Base-by-base conservation (phyloP, 108 stramenopile species). In the Epipyxis sp. region DNA sequence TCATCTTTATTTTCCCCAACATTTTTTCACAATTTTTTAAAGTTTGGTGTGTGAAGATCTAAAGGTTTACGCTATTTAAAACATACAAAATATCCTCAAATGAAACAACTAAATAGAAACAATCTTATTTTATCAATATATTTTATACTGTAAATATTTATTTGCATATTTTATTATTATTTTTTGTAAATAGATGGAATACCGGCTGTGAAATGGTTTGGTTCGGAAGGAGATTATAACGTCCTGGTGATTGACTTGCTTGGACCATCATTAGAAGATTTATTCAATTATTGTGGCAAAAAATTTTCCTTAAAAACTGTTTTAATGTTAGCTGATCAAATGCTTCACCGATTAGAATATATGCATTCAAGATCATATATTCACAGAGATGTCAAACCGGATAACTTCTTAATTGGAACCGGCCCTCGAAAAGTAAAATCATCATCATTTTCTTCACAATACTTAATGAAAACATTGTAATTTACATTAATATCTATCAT, bases 211-310 rank as follows among this genome's bases (percentile, higher is more conserved):
- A 74, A 74, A 25, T 74, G 71, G 71, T 74, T 74, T 37, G 71
- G 71, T 27, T 74, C 71, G 50, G 71, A 74, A 42, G 71, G 71
- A 10, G 71, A 74, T 42, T 74, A 74, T 37, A 74, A 74, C 34
- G 71, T 74, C 6, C 34, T 74, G 42, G 71, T 74, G 37, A 74
- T 74, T 54, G 71, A 74, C 42, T 25, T 74, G 3, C 35, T 74
- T 6, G 71, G 71, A 13, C 71, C 71, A 13, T 74, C 71, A 3
- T 32, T 74, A 6, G 71, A 74, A 57, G 71, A 74, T 39, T 32
- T 74, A 10, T 74, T 74, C 50, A 74, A 74, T 74, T 74, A 74
- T 74, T 74, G 71, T 74, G 50, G 50, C 25, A 74, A 74, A 42
- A 74, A 32, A 39, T 74, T 74, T 57, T 54, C 71, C 6, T 39